Percentiles rank a stretch among this genome's conserved stretches.
Evolutionary conservation across 371 early-diverging fungal genomes (phyloP).

Genomic region (Nematocida sp.): DNA sequence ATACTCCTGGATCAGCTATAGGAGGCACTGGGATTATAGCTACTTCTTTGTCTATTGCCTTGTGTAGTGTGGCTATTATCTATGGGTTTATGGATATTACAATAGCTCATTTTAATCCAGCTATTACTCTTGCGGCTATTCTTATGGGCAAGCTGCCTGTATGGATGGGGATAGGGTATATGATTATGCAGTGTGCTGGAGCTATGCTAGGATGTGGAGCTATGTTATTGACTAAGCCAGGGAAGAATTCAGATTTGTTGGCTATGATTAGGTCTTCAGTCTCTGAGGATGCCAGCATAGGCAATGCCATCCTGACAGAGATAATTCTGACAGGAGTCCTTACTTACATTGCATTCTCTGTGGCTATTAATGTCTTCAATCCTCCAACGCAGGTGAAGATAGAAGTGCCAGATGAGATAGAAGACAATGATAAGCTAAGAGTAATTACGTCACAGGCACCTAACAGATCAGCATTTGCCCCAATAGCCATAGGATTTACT

Average conservation of each 20-base stretch:
- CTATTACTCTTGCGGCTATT: slow-evolving; percentile 70
- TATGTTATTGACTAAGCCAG: slow-evolving; percentile 67
- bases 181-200: slow-evolving; percentile 67
- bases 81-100: slow-evolving; percentile 71
- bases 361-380: slow-evolving; percentile 70
- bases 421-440: slow-evolving; percentile 61
- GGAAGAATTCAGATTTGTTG: slow-evolving; percentile 48
- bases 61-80: slow-evolving; percentile 67
- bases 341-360: slow-evolving; percentile 71
- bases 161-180: slow-evolving; percentile 67
- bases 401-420: slow-evolving; percentile 62
- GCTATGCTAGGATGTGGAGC: slow-evolving; percentile 66
- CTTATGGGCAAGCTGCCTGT: slow-evolving; percentile 67
- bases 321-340: slow-evolving; percentile 68
- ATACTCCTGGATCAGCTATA: background rate
- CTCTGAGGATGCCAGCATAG: slow-evolving; percentile 48
- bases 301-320: slow-evolving; percentile 65
- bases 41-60: slow-evolving; percentile 66
- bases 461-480: slow-evolving; percentile 62
- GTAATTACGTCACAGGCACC: slow-evolving; percentile 48
- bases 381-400: slow-evolving; percentile 51
- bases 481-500: slow-evolving; percentile 65
- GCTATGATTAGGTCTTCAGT: slow-evolving; percentile 54
- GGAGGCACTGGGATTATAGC: slow-evolving; percentile 65
- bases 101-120: slow-evolving; percentile 68